phyloP scores from a whole-genome alignment of 257 asterid species.

The Ilex asprella region DNA sequence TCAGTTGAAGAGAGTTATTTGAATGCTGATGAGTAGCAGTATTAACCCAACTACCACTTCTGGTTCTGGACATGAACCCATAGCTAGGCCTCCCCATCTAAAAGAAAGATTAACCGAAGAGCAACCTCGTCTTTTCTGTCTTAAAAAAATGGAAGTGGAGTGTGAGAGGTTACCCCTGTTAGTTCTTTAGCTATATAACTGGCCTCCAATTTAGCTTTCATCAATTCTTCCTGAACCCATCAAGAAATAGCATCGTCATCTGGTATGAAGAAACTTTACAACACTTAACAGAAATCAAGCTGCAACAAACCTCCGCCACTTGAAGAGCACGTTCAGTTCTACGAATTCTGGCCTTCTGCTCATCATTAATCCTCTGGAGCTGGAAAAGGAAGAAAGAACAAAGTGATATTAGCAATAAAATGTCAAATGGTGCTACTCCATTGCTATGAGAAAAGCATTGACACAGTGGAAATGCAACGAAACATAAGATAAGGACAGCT shows the following conservation, averaged over 20 bases:
- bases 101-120: not conserved
- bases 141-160: not conserved
- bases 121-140: too few species aligned
- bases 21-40: too few species aligned
- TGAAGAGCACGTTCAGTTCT: too few species aligned
- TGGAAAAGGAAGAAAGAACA: conserved; percentile 12
- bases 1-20: too few species aligned
- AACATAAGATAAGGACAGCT: not conserved
- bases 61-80: too few species aligned
- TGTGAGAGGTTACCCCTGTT: conserved; percentile 24
- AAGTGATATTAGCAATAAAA: too few species aligned
- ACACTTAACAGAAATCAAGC: too few species aligned
- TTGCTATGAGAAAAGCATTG: not conserved
- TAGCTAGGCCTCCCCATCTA: not conserved
- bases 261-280: too few species aligned
- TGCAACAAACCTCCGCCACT: too few species aligned
- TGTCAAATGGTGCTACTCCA: not conserved
- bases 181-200: conserved; percentile 26
- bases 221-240: too few species aligned
- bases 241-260: conserved; percentile 31
- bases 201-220: conserved; percentile 30
- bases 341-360: conserved; percentile 2
- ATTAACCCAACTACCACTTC: too few species aligned
- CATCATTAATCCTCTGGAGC: conserved; percentile 36
- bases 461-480: not conserved